Conservation (phyloP, 2,329 filamentous ascomycete species). For the Cryphonectria parasitica region DNA sequence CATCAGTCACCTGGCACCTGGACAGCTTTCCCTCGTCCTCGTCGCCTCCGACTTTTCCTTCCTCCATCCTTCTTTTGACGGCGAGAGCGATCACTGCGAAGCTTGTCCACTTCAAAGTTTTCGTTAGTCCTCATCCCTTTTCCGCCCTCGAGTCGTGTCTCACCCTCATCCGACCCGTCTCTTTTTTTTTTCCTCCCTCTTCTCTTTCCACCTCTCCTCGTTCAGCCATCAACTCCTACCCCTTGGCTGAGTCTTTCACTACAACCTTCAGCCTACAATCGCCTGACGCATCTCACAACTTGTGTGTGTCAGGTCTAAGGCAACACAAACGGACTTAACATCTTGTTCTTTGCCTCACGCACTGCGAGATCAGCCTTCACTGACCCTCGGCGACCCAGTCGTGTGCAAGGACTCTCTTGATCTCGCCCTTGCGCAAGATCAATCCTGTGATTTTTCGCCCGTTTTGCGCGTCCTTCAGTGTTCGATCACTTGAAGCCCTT, state of each 20-base stretch:
- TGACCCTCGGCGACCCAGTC: slow-evolving; percentile 22
- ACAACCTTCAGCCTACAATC: slow-evolving; percentile 16
- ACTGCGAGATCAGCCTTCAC: slow-evolving; percentile 15
- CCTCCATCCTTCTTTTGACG: slow-evolving; percentile 18
- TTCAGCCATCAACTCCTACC: slow-evolving; percentile 5
- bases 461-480: background rate
- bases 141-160: slow-evolving; percentile 29
- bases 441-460: background rate
- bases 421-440: slow-evolving; percentile 10
- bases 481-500: background rate
- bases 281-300: slow-evolving; percentile 22
- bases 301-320: slow-evolving; percentile 22
- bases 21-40: slow-evolving; percentile 23
- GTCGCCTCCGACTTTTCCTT: slow-evolving; percentile 22
- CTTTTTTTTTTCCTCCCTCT: background rate
- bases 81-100: slow-evolving; percentile 26
- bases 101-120: slow-evolving; percentile 17
- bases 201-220: background rate
- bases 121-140: slow-evolving; percentile 12
- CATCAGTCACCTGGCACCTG: slow-evolving; percentile 25
- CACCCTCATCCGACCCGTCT: slow-evolving; percentile 2
- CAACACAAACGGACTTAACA: slow-evolving; percentile 19
- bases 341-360: slow-evolving; percentile 8
- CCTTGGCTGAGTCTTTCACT: slow-evolving; percentile 5
- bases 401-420: slow-evolving; percentile 25